Base-by-base conservation (phyloP, 2,329 filamentous ascomycete genomes). In the Penicillium oxalicum region DNA sequence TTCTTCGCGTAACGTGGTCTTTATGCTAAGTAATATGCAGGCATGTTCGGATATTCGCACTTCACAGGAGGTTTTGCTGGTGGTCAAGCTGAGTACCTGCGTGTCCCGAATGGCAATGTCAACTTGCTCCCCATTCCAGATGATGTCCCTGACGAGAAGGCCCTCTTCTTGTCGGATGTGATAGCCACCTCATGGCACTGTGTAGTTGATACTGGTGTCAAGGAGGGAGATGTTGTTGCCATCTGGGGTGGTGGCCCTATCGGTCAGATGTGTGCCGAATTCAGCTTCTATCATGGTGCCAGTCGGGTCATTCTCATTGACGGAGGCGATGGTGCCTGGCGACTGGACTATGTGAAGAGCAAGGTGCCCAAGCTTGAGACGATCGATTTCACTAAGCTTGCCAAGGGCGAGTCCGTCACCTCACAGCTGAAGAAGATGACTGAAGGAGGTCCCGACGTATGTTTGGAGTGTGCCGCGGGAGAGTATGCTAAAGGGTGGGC, bases 201-300 rank as follows among this genome's bases (percentile, higher is more conserved):
- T 44, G 88, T 94, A 34, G 84, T 90, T 37, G 88, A 94, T 61
- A 94, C 88, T 0, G 85, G 81, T 1, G 85, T 95, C n/a, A 83
- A 87, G 53, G 75, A 84, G 32, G 82, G 79, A 9, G 88, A 94
- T 58, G 74, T 83, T 2, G 88, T 95, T 1, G 88, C 87, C 32
- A 82, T 94, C 51, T 95, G 88, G 81, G 89, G 88, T n/a, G 87
- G 84, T 0, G 89, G 89, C 0, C 90, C 88, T 0, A 87, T 95
- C 44, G 89, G 90, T 0, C 87, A 88, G 45, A 94, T 91, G 71
- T 81, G 78, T 2, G 86, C 84, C 1, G 75, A 82, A 36, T 84
- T 82, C 65, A 72, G 84, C 0, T 74, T 88, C 48, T 70, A 81
- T n/a, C 82, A 89, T 47, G 87, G 87, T 7, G 89, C 89, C 0